Conservation (phyloP, 1,284 basidiomycete genomes). For the Ganoderma boninense region DNA sequence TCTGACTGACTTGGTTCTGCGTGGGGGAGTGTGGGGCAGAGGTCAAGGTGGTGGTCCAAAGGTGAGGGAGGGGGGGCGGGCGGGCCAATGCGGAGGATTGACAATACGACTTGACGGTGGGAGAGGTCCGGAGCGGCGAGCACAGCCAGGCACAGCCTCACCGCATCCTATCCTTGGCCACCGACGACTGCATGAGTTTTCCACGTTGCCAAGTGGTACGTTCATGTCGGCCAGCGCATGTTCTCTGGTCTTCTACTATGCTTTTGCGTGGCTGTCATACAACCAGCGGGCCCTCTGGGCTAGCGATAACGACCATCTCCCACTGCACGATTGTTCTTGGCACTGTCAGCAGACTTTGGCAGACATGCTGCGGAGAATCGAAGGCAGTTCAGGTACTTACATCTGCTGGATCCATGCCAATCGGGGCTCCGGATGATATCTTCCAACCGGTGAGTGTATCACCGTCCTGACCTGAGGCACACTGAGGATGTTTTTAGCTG, state of each 20-base stretch:
- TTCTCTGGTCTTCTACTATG: not conserved
- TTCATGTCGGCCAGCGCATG: too few relatives aligned
- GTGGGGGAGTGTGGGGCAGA: not conserved
- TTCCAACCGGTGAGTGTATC: too few relatives aligned
- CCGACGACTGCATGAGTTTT: not conserved
- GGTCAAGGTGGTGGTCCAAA: not conserved
- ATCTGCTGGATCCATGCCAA: not conserved
- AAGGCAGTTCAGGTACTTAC: not conserved
- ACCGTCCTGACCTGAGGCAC: too few relatives aligned
- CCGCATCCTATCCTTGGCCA: not conserved
- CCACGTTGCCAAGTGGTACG: not conserved
- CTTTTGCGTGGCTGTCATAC: not conserved
- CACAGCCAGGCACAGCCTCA: conserved; percentile 1
- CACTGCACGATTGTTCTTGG: not conserved
- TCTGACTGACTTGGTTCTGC: not conserved
- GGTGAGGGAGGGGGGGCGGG: not conserved
- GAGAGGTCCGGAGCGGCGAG: not conserved
- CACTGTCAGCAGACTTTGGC: not conserved
- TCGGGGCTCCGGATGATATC: not conserved
- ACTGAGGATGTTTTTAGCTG: too few relatives aligned
- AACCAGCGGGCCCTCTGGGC: not conserved
- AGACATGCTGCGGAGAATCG: not conserved
- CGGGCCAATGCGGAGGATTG: not conserved
- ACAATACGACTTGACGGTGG: not conserved
- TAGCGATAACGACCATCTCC: not conserved